Evolutionary conservation across 1,284 basidiomycete species (phyloP), one percentile per base, ranked within the genome.

Genomic region (Cutaneotrichosporon sp.): DNA sequence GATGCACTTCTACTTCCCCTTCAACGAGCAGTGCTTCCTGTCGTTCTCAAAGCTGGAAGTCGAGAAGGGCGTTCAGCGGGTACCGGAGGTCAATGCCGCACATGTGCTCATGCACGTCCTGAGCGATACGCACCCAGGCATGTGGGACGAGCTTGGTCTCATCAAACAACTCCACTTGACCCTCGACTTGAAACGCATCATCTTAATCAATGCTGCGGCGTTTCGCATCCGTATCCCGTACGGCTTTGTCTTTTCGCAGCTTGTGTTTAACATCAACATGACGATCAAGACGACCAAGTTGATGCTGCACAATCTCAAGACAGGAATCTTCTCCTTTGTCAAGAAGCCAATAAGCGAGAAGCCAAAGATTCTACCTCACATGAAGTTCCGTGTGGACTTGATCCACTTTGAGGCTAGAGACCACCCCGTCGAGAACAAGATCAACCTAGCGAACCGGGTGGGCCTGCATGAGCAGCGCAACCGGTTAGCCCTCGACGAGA

Each of bases 401-500:
- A 60, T 90, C 40, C 81, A 81, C 63, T 70, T 91, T 5, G 92
- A 97, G 72, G 86, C 85, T n/a, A 82, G 84, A 21, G 94, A 98
- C 69, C 88, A 94, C 67, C 82, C 85, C 0, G 83, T 97, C 52
- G 94, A 98, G 74, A 83, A 83, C 21, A 83, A 80, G 57, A 74
- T 97, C 33, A 87, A 84, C 46, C 77, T 88, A 13, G 87, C 91
- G 35, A 90, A 84, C 80, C 80, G 83, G 51, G 82, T 84, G 33
- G 92, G 91, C 0, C 75, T 82, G 36, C 82, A 84, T 44, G 92
- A 92, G 55, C 84, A 86, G 46, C 80, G 80, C 49, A 80, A 83
- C n/a, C 80, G 93, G 20, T 72, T 85, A 49, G 86, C 86, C 52
- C 81, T 91, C 1, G 87, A 92, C 51, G 83, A 85, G 17, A 87